phyloP scores from a whole-genome alignment of 1,284 basidiomycete species.

The Ganoderma meredithae region DNA sequence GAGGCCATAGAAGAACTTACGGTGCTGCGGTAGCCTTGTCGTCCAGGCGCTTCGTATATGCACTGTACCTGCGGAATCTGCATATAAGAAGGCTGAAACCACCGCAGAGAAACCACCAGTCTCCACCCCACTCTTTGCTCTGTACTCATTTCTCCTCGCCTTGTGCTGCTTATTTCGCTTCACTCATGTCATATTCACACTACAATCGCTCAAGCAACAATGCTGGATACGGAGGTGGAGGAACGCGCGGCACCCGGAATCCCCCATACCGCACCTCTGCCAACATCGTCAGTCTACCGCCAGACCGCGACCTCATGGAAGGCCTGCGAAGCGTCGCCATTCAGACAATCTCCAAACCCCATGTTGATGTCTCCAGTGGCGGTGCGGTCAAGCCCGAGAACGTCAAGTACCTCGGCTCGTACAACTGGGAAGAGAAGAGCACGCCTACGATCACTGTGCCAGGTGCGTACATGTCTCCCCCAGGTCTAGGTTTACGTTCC shows the following conservation, averaged over 20 bases:
- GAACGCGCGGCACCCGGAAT: background rate
- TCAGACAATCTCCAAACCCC: slow-evolving; percentile 18
- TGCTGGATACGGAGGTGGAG: background rate
- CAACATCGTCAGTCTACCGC: slow-evolving; percentile 11
- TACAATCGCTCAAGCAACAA: background rate
- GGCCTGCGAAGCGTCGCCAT: slow-evolving; percentile 17
- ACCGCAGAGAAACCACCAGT: background rate
- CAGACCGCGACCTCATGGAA: slow-evolving; percentile 27
- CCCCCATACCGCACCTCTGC: background rate
- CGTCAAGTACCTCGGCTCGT: slow-evolving; percentile 58
- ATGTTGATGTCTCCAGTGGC: background rate
- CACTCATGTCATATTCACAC: slow-evolving; percentile 7
- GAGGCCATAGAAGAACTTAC: background rate
- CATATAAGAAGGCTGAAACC: background rate
- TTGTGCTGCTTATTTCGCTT: background rate
- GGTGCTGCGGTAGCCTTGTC: background rate
- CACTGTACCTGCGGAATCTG: background rate
- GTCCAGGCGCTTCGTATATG: background rate
- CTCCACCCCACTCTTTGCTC: background rate
- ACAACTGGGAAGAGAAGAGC: slow-evolving; percentile 56
- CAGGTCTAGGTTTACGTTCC: background rate
- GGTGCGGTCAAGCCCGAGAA: slow-evolving; percentile 33
- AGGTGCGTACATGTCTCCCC: slow-evolving; percentile 42
- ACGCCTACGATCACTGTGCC: slow-evolving; percentile 64
- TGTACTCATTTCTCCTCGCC: background rate